Evolutionary conservation across 2,329 filamentous ascomycete species (phyloP), one percentile per base, ranked within the genome.

Genomic region (Fusarium foetens): DNA sequence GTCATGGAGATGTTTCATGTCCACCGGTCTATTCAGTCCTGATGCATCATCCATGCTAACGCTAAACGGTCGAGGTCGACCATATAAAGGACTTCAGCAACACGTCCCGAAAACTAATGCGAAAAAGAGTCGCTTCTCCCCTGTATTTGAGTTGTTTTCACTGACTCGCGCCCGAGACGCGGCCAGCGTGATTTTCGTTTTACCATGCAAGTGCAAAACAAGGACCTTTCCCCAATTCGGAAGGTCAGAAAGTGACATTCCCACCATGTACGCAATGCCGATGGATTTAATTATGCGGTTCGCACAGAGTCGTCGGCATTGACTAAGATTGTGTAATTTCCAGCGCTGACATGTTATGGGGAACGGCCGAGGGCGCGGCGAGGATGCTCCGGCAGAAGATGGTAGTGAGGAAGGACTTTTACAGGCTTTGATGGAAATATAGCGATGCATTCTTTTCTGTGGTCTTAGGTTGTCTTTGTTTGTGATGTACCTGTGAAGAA

Each of bases 181-280:
- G 8, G 29, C 17, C n/a, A 35, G 39, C n/a, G 12, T 27, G n/a
- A 46, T 14, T 35, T n/a, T 33, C n/a, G 39, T 27, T 46, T 46
- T 48, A 35, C 53, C 29, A 45, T 57, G 39, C 17, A 35, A 55
- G 52, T 25, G 14, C 36, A 55, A 55, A 55, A 57, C 29, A 7
- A n/a, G 16, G 1, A 12, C 19, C 53, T 48, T 57, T 25, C 17
- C 39, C 53, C 5, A 5, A n/a, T 35, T 35, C 1, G 53, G 53
- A 4, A 57, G 53, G 53, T 35, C 29, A 8, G 19, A 6, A 45
- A 48, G 17, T 13, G 29, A 57, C 27, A 10, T 35, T 35, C 53
- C 13, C 29, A 17, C 53, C 39, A 46, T 57, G 0, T 45, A 45
- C 52, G 27, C 38, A 29, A 55, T 55, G 17, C n/a, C 23, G 2